A percentile compares a stretch with the other conserved stretches of the same genome.
These are phyloP conservation scores for Pouteria campechiana DNA, from an alignment of 179 eudicot genomes.

Conservation along the genomic window DNA sequence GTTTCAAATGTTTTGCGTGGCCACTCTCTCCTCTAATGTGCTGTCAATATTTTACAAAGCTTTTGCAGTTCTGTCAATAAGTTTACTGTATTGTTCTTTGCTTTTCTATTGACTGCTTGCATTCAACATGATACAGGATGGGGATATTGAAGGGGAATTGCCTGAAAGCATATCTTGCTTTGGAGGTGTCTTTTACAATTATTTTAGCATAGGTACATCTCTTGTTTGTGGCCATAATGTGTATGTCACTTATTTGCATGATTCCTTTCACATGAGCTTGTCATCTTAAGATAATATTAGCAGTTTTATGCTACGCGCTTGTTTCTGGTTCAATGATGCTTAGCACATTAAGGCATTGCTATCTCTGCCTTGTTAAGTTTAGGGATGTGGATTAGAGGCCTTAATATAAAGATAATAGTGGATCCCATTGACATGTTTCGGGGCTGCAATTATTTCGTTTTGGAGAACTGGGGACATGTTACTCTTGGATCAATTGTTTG, in stretches of 20 bases:
- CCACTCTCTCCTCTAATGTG: neutral
- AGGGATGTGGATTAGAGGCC: too few relatives aligned
- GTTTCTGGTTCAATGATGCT: too few relatives aligned
- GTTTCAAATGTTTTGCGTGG: neutral
- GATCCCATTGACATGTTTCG: too few relatives aligned
- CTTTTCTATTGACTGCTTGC: neutral
- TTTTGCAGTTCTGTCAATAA: neutral
- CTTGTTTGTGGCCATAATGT: neutral
- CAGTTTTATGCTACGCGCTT: too few relatives aligned
- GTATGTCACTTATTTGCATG: neutral
- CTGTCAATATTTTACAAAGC: neutral
- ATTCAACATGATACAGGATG: constrained; percentile 29
- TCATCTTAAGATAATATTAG: too few relatives aligned
- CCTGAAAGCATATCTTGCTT: constrained; percentile 73
- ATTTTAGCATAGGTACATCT: constrained; percentile 79
- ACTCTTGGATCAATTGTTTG: too few relatives aligned
- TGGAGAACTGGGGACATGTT: too few relatives aligned
- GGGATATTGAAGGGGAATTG: constrained; percentile 38
- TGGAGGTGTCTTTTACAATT: constrained; percentile 90
- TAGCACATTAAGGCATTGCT: too few relatives aligned
- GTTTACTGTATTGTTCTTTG: neutral
- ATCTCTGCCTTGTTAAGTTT: too few relatives aligned
- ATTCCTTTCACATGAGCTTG: too few relatives aligned
- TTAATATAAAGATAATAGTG: too few relatives aligned
- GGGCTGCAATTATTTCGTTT: too few relatives aligned